These are phyloP conservation scores for Geoglossum cookeanum DNA, from an alignment of 2,329 filamentous ascomycete species.

Conservation along the genomic window DNA sequence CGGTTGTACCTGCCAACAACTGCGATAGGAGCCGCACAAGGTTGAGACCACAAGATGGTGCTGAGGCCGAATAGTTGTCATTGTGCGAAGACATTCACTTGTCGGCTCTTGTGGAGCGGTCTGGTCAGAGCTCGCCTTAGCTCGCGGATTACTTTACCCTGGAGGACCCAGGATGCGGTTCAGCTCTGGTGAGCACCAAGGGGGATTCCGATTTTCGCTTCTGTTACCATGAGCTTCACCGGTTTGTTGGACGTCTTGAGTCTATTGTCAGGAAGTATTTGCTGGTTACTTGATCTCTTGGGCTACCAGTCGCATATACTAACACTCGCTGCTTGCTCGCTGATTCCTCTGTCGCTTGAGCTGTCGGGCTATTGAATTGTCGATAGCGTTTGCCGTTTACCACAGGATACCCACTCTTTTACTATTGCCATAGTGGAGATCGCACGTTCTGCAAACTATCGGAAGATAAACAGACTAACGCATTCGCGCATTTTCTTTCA, in stretches of 20 bases:
- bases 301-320: constrained; percentile 21
- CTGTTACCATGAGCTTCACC: not conserved
- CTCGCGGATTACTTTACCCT: not conserved
- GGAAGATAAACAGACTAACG: constrained; percentile 23
- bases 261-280: not conserved
- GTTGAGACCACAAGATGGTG: not conserved
- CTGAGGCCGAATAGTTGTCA: not conserved
- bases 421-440: not conserved
- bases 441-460: constrained; percentile 1
- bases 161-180: not conserved
- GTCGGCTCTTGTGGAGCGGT: not conserved
- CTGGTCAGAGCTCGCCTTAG: not conserved
- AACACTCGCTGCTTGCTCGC: constrained; percentile 37
- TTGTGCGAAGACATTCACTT: no score
- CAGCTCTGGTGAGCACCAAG: no score
- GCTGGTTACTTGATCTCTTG: constrained; percentile 5
- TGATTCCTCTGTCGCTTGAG: constrained; percentile 26
- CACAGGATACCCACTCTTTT: not conserved
- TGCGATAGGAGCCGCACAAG: not conserved
- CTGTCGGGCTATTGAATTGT: constrained; percentile 3
- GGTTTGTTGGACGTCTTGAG: not conserved
- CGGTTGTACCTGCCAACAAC: not conserved
- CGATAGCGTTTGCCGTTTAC: not conserved
- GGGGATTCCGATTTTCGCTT: not conserved
- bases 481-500: constrained; percentile 13